Evolutionary conservation across 495 filamentous ascomycete species (phyloP).

Genomic region (Cercophora scortea): DNA sequence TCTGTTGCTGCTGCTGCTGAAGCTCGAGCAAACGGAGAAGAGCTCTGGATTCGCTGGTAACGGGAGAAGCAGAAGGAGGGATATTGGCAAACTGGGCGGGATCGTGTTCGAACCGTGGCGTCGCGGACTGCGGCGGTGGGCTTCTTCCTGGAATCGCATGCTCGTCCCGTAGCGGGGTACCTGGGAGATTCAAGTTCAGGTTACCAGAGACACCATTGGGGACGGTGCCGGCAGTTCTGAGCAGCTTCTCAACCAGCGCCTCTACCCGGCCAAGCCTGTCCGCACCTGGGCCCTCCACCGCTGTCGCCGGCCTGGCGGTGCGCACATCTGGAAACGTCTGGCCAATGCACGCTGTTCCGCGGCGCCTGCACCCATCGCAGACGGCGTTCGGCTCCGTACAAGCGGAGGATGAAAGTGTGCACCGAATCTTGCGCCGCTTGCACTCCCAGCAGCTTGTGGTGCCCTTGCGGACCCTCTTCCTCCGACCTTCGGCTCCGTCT

Average conservation of each 20-base stretch:
- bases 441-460: conserved; percentile 47
- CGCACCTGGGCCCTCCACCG: conserved; percentile 1
- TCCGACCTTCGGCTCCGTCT: background rate
- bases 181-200: background rate
- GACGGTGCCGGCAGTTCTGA: conserved; percentile 1
- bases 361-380: conserved; percentile 36
- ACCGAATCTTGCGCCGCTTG: conserved; percentile 41
- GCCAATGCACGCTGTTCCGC: conserved; percentile 31
- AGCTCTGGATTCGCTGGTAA: background rate
- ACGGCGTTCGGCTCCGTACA: conserved; percentile 15
- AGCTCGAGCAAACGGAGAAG: too few species aligned
- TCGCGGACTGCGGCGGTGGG: too few species aligned
- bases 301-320: background rate
- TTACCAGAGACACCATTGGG: background rate
- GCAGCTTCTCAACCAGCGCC: conserved; percentile 20
- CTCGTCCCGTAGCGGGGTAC: background rate
- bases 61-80: background rate
- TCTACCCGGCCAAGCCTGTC: conserved; percentile 21
- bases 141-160: too few species aligned
- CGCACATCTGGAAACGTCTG: conserved; percentile 33
- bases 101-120: background rate
- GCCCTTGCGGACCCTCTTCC: conserved; percentile 36
- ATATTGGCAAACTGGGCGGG: background rate
- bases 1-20: too few species aligned
- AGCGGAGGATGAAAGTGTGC: conserved; percentile 28